phyloP scores from a whole-genome alignment of 805 yeast species.

The Yarrowia bubula region DNA sequence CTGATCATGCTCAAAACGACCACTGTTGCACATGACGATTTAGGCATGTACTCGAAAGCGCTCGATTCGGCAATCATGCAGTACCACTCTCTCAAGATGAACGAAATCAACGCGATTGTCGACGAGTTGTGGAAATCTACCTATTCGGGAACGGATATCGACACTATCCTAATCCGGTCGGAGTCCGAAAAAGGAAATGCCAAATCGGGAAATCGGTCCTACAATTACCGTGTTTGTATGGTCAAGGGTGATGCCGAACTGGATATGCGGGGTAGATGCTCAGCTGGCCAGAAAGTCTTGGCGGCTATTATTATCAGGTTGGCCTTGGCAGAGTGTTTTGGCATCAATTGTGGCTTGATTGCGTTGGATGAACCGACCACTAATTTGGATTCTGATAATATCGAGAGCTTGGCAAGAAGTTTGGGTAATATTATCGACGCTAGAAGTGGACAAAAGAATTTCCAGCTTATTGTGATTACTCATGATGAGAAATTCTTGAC shows the following conservation, averaged over 20 bases:
- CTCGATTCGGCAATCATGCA: slow-evolving; percentile 91
- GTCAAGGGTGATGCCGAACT: slow-evolving; percentile 84
- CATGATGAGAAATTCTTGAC: slow-evolving; percentile 91
- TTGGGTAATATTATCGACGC: slow-evolving; percentile 69
- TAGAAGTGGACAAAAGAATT: slow-evolving; percentile 76
- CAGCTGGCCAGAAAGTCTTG: slow-evolving; percentile 95
- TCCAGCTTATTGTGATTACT: slow-evolving; percentile 92
- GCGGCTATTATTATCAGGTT: slow-evolving; percentile 88
- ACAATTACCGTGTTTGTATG: slow-evolving; percentile 94
- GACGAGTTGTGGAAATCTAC: slow-evolving; percentile 94
- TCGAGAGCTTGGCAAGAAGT: slow-evolving; percentile 81
- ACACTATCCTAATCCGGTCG: slow-evolving; percentile 79
- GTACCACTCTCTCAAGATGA: slow-evolving; percentile 87
- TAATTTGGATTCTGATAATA: slow-evolving; percentile 83
- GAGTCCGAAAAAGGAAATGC: slow-evolving; percentile 49
- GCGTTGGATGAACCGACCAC: slow-evolving; percentile 98
- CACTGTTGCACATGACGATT: slow-evolving; percentile 72
- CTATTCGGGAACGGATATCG: slow-evolving; percentile 93
- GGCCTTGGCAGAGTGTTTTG: slow-evolving; percentile 94
- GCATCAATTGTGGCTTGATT: slow-evolving; percentile 89
- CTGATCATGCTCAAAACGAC: slow-evolving; percentile 76
- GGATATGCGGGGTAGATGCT: slow-evolving; percentile 97
- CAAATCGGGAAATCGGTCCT: slow-evolving; percentile 52
- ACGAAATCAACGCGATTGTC: slow-evolving; percentile 79
- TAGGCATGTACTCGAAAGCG: slow-evolving; percentile 77